These are phyloP conservation scores for Nadsonia commutata DNA, from an alignment of 1,139 yeast genomes.

Conservation along the genomic window DNA sequence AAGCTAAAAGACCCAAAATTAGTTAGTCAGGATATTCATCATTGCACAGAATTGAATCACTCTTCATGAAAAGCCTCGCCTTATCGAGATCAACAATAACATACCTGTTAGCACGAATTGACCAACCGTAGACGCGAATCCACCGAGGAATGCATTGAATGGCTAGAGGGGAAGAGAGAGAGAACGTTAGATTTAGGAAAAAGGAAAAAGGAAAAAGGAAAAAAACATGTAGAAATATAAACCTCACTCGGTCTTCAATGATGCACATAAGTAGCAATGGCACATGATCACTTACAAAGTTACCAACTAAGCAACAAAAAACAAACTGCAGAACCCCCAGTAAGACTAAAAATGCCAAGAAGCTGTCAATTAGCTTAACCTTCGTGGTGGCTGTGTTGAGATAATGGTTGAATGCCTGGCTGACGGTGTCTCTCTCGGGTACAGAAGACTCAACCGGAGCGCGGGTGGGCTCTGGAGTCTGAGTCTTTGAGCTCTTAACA, in stretches of 20 bases:
- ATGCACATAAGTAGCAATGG: not conserved
- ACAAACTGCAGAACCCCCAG: slow-evolving; percentile 68
- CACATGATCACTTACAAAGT: slow-evolving; percentile 31
- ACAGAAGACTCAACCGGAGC: no score
- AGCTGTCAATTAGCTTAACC: slow-evolving; percentile 54
- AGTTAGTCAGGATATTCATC: no score
- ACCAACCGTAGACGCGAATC: slow-evolving; percentile 84
- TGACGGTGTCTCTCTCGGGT: no score
- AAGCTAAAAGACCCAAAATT: slow-evolving; percentile 13
- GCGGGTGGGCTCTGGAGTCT: no score
- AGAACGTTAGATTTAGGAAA: not conserved
- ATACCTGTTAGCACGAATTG: slow-evolving; percentile 70
- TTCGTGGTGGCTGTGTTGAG: slow-evolving; percentile 13
- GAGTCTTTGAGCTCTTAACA: no score
- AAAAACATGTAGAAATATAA: no score
- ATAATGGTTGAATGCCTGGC: slow-evolving; percentile 13
- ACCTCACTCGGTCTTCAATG: not conserved
- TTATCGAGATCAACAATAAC: no score
- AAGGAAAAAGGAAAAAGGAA: not conserved
- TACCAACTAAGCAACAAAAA: slow-evolving; percentile 66
- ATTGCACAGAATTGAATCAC: no score
- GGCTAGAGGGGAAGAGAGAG: no score
- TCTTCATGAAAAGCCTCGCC: no score
- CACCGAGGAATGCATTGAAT: slow-evolving; percentile 90
- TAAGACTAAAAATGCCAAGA: slow-evolving; percentile 56